Conservation (phyloP, 768 basidiomycete genomes). For the Hericium erinaceus region DNA sequence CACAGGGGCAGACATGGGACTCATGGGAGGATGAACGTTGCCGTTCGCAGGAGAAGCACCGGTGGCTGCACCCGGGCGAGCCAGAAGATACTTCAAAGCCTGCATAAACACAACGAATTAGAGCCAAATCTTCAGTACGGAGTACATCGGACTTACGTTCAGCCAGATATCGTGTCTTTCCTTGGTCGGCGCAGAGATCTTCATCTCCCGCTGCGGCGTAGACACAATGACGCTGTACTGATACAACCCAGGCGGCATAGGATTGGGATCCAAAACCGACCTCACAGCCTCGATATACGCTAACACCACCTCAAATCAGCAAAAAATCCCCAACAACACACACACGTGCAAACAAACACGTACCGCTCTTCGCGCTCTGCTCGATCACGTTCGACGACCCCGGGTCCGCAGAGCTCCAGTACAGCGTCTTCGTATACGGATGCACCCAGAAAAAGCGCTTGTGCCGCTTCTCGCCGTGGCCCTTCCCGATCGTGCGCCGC, state of each 20-base stretch:
- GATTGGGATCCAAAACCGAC: constrained; percentile 88
- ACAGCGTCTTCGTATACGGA: constrained; percentile 94
- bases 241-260: constrained; percentile 89
- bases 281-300: constrained; percentile 92
- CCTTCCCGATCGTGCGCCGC: constrained; percentile 78
- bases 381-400: constrained; percentile 82
- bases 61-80: constrained; percentile 46
- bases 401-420: constrained; percentile 95
- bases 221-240: constrained; percentile 90
- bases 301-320: constrained; percentile 20
- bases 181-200: constrained; percentile 92
- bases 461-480: constrained; percentile 83
- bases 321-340: no score
- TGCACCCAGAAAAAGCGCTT: constrained; percentile 99
- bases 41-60: constrained; percentile 16
- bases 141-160: constrained; percentile 42
- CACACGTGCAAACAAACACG: constrained; percentile 25
- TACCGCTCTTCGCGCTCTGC: constrained; percentile 95
- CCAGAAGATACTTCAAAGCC: constrained; percentile 87
- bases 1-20: constrained; percentile 20
- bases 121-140: constrained; percentile 6
- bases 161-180: constrained; percentile 98
- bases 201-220: constrained; percentile 93
- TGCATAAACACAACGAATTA: constrained; percentile 23
- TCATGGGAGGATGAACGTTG: constrained; percentile 12